Base-by-base conservation (phyloP, 2,329 filamentous ascomycete species). In the Apiospora marii region DNA sequence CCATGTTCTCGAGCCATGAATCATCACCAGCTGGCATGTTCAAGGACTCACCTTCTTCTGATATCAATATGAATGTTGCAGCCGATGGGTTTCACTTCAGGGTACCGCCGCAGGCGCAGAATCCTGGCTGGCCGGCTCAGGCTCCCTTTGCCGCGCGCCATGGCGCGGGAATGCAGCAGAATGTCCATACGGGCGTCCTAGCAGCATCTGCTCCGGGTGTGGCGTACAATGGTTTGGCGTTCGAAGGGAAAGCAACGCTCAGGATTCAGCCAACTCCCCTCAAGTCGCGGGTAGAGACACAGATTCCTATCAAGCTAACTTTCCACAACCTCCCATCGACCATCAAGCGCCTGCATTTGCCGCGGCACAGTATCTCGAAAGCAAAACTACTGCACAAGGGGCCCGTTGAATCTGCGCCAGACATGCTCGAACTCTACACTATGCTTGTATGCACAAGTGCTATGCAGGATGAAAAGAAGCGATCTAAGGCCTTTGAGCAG, bases 201-300 rank as follows among this genome's bases (percentile, higher is more conserved):
- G 46, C 71, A 24, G 75, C 78, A 68, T 73, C 72, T 24, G 71
- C 75, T n/a, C 72, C 76, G 16, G 67, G 75, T 12, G 75, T 74
- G 51, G 72, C 75, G 22, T 74, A 74, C 27, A 73, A 74, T 24
- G 67, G 71, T 30, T 72, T 51, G 46, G 67, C 74, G 22, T 69
- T 73, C 51, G 72, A 74, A 16, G 43, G 41, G 24, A 73, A 76
- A 24, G 87, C 82, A 69, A 83, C 83, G 69, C 81, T 94, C 51
- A 88, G 87, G 16, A 89, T 94, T 61, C 87, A 92, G 74, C 90
- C 91, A 6, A 93, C 90, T 4, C 92, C 92, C 6, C 81, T 90
- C 72, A 98, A 98, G 83, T 98, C 95, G 22, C 92, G 96, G 30
- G 96, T 98, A 24, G 96, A 99, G 84, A 98, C 96, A 0, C 96